Base-by-base conservation (phyloP, 1,139 yeast species). In the Hansenula sp. region DNA sequence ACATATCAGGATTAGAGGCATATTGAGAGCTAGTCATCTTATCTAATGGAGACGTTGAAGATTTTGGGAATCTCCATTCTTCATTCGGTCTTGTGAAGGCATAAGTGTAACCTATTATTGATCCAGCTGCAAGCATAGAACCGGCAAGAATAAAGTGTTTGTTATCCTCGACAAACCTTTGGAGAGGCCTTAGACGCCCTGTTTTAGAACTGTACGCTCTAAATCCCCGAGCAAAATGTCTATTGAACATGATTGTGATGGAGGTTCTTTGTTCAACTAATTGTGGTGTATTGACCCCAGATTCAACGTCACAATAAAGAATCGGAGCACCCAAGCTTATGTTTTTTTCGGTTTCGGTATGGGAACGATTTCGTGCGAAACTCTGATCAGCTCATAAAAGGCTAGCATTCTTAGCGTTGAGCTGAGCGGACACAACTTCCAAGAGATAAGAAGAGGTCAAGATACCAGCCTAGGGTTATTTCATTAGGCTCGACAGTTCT, bases 41-140 rank as follows among this genome's bases (percentile, higher is more conserved):
- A 1, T 43, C 18, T 11, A 68, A 50, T n/a, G 54, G 52, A 1
- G 68, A 57, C 1, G 61, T 62, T 1, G 72, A 68, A 1, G 67
- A 55, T 2, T 48, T 41, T 1, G 71, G 71, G 50, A 65, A 66
- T 17, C 51, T 33, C 36, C 49, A 47, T 15, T 48, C 55, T 6
- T 57, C 54, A 45, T 43, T 36, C 12, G 38, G 47, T 12, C 29
- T 48, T 45, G 47, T 42, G 32, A 33, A 27, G 18, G 15, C 52
- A 52, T 36, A 41, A 42, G 29, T 49, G 51, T 40, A 48, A 41
- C 4, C 59, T 53, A 39, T 3, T 3, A 32, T n/a, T 5, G 37
- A 13, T 28, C 41, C 40, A 5, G 19, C 32, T 5, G 47, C 47
- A 13, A 41, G 3, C 13, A 39, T 17, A 9, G 47, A 31, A 12